These are phyloP conservation scores for Vanderwaltozyma yarrowii DNA, from an alignment of 805 yeast species.

Conservation along the genomic window DNA sequence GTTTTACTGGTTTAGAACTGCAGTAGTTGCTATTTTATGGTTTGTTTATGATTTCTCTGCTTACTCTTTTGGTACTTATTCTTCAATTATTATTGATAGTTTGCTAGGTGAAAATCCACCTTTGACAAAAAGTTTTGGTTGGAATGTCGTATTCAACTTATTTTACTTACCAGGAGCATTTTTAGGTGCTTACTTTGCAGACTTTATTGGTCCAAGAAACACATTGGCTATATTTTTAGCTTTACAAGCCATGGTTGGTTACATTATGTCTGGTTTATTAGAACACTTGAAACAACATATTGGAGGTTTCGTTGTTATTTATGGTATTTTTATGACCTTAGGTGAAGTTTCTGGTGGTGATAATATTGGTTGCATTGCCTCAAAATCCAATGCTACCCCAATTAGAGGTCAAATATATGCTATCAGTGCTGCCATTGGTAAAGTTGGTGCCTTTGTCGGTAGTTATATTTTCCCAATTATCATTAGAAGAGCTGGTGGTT, in stretches of 20 bases:
- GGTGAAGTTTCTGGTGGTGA: slow-evolving; percentile 97
- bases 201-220: slow-evolving; percentile 83
- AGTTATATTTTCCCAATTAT: slow-evolving; percentile 82
- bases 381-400: slow-evolving; percentile 79
- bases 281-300: slow-evolving; percentile 44
- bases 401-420: slow-evolving; percentile 88
- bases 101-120: slow-evolving; percentile 50
- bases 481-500: slow-evolving; percentile 46
- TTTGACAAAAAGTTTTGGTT: slow-evolving; percentile 71
- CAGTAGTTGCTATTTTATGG: slow-evolving; percentile 72
- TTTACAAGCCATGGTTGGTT: slow-evolving; percentile 71
- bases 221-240: slow-evolving; percentile 61
- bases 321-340: slow-evolving; percentile 75
- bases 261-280: slow-evolving; percentile 69
- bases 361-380: slow-evolving; percentile 77
- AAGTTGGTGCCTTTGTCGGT: slow-evolving; percentile 88
- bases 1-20: slow-evolving; percentile 75
- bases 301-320: slow-evolving; percentile 75
- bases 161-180: slow-evolving; percentile 88
- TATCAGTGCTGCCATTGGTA: slow-evolving; percentile 84
- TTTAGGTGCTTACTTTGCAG: slow-evolving; percentile 77
- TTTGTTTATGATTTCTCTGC: slow-evolving; percentile 82
- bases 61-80: slow-evolving; percentile 81
- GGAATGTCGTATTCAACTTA: slow-evolving; percentile 82
- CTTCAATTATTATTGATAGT: slow-evolving; percentile 53